A percentile compares a stretch with the other conserved stretches of the same genome.
phyloP scores from a whole-genome alignment of 495 filamentous ascomycete species.

The Neurospora discreta region DNA sequence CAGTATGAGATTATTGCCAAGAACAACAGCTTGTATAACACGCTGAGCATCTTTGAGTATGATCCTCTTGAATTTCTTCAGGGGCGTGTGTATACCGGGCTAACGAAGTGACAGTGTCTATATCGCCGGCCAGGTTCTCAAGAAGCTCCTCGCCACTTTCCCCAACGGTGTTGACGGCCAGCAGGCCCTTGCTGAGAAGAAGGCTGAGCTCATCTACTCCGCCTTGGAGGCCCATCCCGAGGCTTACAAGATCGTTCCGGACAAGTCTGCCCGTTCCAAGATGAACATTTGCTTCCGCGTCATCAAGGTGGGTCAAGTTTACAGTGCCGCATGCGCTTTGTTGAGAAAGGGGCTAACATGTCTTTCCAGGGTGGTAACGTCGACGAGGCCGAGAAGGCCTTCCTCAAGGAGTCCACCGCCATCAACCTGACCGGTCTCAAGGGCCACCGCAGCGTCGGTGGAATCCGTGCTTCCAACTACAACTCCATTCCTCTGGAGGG shows the following conservation, averaged over 20 bases:
- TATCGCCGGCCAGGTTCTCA: conserved; percentile 77
- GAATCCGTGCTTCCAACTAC: conserved; percentile 54
- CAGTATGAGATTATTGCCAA: conserved; percentile 72
- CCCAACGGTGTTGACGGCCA: conserved; percentile 59
- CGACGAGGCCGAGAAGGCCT: conserved; percentile 57
- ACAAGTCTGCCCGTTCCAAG: conserved; percentile 59
- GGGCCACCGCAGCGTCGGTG: conserved; percentile 71
- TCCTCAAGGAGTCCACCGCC: conserved; percentile 59
- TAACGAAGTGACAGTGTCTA: conserved; percentile 48
- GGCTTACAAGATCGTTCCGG: conserved; percentile 62
- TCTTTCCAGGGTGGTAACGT: conserved; percentile 39
- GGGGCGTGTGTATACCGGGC: background rate
- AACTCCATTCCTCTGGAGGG: conserved; percentile 50
- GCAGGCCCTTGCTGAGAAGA: conserved; percentile 55
- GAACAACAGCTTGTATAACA: conserved; percentile 90
- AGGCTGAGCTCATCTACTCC: conserved; percentile 63
- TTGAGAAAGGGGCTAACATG: background rate
- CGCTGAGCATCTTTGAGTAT: conserved; percentile 76
- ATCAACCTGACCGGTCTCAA: conserved; percentile 60
- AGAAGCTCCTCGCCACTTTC: conserved; percentile 47
- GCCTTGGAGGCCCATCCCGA: conserved; percentile 60
- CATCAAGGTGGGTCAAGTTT: conserved; percentile 24
- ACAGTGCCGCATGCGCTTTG: background rate
- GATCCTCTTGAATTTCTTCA: too few relatives aligned
- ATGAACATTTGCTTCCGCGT: conserved; percentile 94